Percentiles rank a stretch among this genome's conserved stretches.
Conservation (phyloP, 805 yeast species). For the Kluyveromyces dobzhanskii region DNA sequence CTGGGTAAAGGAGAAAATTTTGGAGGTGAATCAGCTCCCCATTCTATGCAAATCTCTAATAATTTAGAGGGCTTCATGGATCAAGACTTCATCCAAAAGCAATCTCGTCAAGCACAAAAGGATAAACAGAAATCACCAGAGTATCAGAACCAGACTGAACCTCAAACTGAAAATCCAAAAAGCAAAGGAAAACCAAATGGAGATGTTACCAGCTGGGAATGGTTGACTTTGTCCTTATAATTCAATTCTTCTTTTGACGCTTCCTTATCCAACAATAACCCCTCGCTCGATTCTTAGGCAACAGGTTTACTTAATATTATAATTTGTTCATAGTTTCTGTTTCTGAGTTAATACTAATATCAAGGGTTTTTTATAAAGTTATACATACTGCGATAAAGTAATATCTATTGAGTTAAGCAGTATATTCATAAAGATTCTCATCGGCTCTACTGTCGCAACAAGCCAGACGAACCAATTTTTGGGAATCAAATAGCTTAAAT, state of each 20-base stretch:
- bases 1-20: not conserved
- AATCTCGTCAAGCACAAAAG: not conserved
- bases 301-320: slow-evolving; percentile 3
- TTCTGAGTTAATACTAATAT: too few species aligned
- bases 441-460: too few species aligned
- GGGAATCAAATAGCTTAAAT: too few species aligned
- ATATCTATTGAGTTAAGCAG: too few species aligned
- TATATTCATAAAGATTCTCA: too few species aligned
- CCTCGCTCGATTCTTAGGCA: slow-evolving; percentile 1
- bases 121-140: not conserved
- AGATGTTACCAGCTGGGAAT: slow-evolving; percentile 9
- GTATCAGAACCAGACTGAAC: not conserved
- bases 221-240: slow-evolving; percentile 10
- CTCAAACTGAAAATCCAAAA: not conserved
- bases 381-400: too few species aligned
- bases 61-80: not conserved
- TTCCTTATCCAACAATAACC: not conserved
- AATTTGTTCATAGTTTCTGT: not conserved
- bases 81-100: not conserved
- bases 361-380: too few species aligned
- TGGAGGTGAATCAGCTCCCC: not conserved
- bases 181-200: slow-evolving; percentile 2
- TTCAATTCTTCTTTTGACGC: not conserved
- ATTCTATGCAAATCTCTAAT: not conserved
- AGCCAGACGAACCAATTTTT: too few species aligned